Conservation (phyloP, 805 yeast genomes). For the Kockiozyma suomiensis region DNA sequence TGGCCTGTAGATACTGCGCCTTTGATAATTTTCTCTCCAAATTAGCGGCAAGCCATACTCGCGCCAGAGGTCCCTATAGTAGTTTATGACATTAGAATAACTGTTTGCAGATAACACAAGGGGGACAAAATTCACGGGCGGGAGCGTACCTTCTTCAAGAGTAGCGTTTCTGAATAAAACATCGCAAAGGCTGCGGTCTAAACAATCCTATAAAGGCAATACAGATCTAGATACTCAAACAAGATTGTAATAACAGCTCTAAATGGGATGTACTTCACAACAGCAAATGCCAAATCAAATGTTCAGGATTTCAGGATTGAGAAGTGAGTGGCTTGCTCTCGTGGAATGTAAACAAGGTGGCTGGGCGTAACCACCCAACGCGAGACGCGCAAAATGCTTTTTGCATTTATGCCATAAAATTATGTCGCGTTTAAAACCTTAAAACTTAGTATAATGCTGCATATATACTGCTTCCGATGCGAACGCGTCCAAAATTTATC, state of each 20-base stretch:
- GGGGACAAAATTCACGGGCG: background rate
- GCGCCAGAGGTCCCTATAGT: constrained; percentile 84
- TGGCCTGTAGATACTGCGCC: constrained; percentile 70
- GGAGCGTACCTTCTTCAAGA: constrained; percentile 50
- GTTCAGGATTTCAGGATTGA: too few species aligned
- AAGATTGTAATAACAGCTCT: too few species aligned
- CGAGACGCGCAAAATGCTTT: background rate
- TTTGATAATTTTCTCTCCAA: constrained; percentile 76
- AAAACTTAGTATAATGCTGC: background rate
- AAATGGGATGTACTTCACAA: too few species aligned
- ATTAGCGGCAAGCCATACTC: constrained; percentile 91
- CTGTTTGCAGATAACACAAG: too few species aligned
- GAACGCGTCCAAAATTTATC: too few species aligned
- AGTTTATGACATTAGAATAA: too few species aligned
- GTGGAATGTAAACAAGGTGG: constrained; percentile 21
- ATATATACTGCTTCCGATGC: too few species aligned
- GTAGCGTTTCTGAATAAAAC: constrained; percentile 56
- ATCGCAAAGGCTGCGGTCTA: constrained; percentile 37
- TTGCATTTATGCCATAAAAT: constrained; percentile 1
- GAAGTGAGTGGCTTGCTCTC: background rate
- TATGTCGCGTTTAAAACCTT: constrained; percentile 1
- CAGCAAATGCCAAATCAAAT: too few species aligned
- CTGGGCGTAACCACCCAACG: constrained; percentile 3
- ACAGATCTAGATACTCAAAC: background rate
- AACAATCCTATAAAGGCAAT: background rate